These are phyloP conservation scores for Dianthus caryophyllus DNA, from an alignment of 148 eudicot species.

Conservation along the genomic window DNA sequence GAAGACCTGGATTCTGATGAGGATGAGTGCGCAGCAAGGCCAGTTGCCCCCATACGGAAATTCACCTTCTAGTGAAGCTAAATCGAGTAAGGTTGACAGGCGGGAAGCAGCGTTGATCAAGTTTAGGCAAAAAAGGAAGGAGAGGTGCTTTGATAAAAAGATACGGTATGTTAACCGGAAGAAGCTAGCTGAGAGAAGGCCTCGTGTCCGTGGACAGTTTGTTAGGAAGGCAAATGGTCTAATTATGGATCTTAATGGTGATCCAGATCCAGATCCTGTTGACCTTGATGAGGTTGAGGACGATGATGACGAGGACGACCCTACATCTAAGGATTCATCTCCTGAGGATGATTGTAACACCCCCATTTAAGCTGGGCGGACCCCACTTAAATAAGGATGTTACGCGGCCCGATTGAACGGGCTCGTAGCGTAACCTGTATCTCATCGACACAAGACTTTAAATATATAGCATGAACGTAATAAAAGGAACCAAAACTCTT, in stretches of 20 bases:
- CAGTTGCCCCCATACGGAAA: constrained; percentile 61
- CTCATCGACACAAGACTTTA: too few relatives aligned
- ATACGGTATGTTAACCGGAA: constrained; percentile 77
- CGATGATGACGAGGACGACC: constrained; percentile 63
- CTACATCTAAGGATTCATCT: constrained; percentile 36
- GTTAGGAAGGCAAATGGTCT: constrained; percentile 88
- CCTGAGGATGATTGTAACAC: constrained; percentile 60
- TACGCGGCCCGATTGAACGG: too few relatives aligned
- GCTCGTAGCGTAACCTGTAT: too few relatives aligned
- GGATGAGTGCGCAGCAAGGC: constrained; percentile 59
- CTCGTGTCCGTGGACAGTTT: constrained; percentile 93
- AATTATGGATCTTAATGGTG: constrained; percentile 86
- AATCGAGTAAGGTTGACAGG: constrained; percentile 57
- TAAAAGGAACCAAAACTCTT: too few relatives aligned
- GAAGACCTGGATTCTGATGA: too few relatives aligned
- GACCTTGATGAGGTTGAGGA: constrained; percentile 46
- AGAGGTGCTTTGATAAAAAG: constrained; percentile 91
- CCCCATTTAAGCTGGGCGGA: too few relatives aligned
- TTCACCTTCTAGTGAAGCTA: constrained; percentile 42
- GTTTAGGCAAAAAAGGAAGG: constrained; percentile 93
- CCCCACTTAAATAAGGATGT: too few relatives aligned
- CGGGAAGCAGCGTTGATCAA: constrained; percentile 89
- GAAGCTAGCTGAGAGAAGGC: constrained; percentile 81
- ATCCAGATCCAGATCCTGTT: constrained; percentile 48
- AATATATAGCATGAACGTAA: too few relatives aligned